Evolutionary conservation across 805 yeast genomes (phyloP).

Genomic region (Yarrowia sp.): DNA sequence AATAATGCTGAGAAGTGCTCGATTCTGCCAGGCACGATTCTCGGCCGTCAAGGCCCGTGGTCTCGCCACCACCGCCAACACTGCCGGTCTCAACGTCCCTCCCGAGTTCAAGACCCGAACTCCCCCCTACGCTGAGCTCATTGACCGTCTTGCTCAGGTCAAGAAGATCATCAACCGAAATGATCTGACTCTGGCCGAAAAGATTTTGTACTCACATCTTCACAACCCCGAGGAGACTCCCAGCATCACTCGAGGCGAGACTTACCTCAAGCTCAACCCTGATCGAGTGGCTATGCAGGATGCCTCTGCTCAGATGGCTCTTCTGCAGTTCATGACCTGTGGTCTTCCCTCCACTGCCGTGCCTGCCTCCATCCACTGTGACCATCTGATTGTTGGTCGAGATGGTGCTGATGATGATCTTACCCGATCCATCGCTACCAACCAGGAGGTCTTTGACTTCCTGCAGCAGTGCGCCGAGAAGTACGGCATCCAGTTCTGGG

Average conservation of each 20-base stretch:
- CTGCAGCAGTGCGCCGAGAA: conserved; percentile 90
- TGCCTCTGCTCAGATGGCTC: conserved; percentile 99
- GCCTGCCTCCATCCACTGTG: conserved; percentile 97
- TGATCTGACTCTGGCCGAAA: conserved; percentile 94
- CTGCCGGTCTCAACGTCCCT: conserved; percentile 54
- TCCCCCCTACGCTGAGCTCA: conserved; percentile 86
- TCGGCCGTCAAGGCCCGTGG: conserved; percentile 32
- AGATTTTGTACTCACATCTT: conserved; percentile 90
- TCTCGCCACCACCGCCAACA: conserved; percentile 27
- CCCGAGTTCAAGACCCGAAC: conserved; percentile 69
- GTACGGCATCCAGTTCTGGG: conserved; percentile 98
- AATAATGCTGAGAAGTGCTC: conserved; percentile 35
- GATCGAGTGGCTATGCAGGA: conserved; percentile 99
- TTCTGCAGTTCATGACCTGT: conserved; percentile 96
- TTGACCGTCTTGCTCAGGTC: conserved; percentile 67
- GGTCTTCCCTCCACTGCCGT: conserved; percentile 87
- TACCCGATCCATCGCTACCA: conserved; percentile 77
- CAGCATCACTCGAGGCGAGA: conserved; percentile 75
- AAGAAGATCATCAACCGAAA: conserved; percentile 66
- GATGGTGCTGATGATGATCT: conserved; percentile 89
- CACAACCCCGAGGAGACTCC: conserved; percentile 80
- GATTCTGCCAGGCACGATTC: conserved; percentile 27
- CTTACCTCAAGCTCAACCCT: conserved; percentile 91
- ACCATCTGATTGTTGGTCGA: conserved; percentile 96
- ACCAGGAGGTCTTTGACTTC: conserved; percentile 95